Evolutionary conservation across 257 asterid genomes (phyloP), one percentile per base, ranked within the genome.

Genomic region (Gentiana macrophylla): DNA sequence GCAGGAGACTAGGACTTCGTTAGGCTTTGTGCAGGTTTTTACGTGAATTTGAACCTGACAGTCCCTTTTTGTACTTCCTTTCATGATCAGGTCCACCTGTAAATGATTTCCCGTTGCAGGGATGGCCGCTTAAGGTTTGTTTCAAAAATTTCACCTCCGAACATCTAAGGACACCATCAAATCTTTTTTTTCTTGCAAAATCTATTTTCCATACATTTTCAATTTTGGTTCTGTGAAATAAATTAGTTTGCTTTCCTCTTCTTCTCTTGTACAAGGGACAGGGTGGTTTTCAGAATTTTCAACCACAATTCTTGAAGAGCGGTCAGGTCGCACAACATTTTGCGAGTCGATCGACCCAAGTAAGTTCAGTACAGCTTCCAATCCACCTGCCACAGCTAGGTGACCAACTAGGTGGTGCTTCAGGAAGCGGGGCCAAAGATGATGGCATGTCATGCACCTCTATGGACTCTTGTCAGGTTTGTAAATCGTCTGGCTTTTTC

Each of bases 41-140:
- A 32, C 34, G 38, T 37, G 12, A 55, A 47, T 59, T 24, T 62
- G 36, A 52, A 53, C 59, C 35, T 3, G 33, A 49, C 55, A 47
- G 38, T 69, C 9, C 46, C 9, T 10, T 41, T 50, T 61, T 51
- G 55, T 47, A 41, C 46, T 10, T 41, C 46, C 46, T 41, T 59
- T 58, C 73, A 67, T 69, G 66, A 50, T 54, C 67, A 67, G 53
- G 59, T 67, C 70, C 36, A 38, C 63, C 52, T 12, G 56, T 38
- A 38, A 62, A 60, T 52, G 59, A 50, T 32, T 58, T 61, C 51
- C 77, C 69, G 5, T 63, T 72, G 46, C 63, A 62, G 45, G 77
- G 77, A 49, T 72, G 77, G 77, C 72, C 77, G 7, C 69, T 72
- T 24, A 45, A 46, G 63, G 77, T 72, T 55, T 53, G 77, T 63